These are phyloP conservation scores for Marsdenia floribunda DNA, from an alignment of 257 asterid genomes.

Conservation along the genomic window DNA sequence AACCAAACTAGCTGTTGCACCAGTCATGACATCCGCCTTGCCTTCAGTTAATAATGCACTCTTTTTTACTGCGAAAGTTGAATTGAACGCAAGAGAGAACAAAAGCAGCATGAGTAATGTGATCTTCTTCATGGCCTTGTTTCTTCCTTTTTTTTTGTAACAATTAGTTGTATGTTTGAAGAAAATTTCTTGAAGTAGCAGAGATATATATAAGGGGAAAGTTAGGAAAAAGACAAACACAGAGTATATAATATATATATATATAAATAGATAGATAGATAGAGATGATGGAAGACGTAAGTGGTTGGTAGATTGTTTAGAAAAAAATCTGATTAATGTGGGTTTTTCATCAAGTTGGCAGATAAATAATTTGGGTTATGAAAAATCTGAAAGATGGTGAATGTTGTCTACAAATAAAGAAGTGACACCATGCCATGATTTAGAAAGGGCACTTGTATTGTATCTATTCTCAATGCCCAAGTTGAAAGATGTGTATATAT, in stretches of 20 bases:
- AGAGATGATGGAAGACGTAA: neutral
- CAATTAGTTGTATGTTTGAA: too few species aligned
- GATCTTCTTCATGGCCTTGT: constrained; percentile 13
- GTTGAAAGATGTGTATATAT: neutral
- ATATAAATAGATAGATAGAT: too few species aligned
- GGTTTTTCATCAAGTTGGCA: constrained; percentile 17
- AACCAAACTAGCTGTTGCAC: neutral
- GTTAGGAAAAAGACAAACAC: neutral
- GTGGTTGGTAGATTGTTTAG: constrained; percentile 9
- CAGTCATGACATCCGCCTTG: too few species aligned
- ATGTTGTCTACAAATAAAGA: constrained; percentile 5
- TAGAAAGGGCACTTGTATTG: constrained; percentile 9
- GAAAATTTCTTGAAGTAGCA: neutral
- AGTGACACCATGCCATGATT: constrained; percentile 15
- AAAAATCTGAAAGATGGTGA: neutral
- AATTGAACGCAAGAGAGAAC: constrained; percentile 7
- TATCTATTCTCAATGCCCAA: neutral
- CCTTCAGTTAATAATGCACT: constrained; percentile 7
- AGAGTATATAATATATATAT: neutral
- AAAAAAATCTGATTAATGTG: constrained; percentile 15
- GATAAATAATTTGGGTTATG: neutral
- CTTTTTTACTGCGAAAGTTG: constrained; percentile 10
- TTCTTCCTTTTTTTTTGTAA: too few species aligned
- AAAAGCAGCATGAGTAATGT: neutral
- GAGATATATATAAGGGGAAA: neutral